These are phyloP conservation scores for Mortierella sp. DNA, from an alignment of 371 early-diverging fungal species.

Conservation along the genomic window DNA sequence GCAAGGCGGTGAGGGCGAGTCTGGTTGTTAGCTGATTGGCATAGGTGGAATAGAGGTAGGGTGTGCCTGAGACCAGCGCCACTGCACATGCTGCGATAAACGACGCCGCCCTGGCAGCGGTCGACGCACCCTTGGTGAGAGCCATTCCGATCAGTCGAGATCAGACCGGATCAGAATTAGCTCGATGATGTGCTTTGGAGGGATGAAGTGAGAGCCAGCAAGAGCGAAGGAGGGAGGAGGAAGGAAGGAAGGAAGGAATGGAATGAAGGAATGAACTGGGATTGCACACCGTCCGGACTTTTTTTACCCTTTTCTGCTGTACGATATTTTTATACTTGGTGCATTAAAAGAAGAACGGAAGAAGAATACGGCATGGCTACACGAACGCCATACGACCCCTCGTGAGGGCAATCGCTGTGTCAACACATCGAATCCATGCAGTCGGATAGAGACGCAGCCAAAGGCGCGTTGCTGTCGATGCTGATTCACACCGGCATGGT, in stretches of 20 bases:
- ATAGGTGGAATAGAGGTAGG: conserved; percentile 53
- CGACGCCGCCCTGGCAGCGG: conserved; percentile 26
- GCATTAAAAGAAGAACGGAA: no score
- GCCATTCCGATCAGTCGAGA: no score
- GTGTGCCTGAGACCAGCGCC: conserved; percentile 51
- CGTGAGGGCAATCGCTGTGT: no score
- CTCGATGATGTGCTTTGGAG: no score
- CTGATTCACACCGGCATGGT: no score
- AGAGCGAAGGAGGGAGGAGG: background rate
- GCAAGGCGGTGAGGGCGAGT: conserved; percentile 36
- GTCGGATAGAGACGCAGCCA: no score
- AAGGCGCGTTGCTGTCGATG: no score
- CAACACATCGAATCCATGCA: no score
- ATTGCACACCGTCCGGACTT: background rate
- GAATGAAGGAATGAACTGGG: background rate
- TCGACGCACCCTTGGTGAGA: conserved; percentile 7
- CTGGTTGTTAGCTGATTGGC: conserved; percentile 50
- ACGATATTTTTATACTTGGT: no score
- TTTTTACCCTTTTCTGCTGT: background rate
- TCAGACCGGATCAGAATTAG: no score
- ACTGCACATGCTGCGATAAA: conserved; percentile 49
- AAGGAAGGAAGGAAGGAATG: background rate
- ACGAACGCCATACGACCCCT: no score
- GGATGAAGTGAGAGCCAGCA: background rate
- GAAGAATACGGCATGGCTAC: no score